Conservation (phyloP, 257 asterid genomes). For the Marsdenia floribunda region DNA sequence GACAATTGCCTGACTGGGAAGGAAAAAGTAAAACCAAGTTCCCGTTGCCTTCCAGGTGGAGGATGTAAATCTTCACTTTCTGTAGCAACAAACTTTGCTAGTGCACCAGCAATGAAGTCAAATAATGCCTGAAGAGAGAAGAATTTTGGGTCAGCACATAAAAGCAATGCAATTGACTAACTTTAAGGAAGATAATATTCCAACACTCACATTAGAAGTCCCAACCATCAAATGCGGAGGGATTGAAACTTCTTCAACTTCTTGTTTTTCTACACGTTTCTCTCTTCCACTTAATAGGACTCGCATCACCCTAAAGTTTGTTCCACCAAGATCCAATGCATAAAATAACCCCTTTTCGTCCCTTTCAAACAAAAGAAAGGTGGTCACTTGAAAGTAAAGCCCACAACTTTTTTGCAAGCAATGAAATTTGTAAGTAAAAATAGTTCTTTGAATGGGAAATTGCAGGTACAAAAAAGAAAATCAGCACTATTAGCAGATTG, state of each 20-base stretch:
- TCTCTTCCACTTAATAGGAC: constrained; percentile 71
- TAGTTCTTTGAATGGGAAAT: not conserved
- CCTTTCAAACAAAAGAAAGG: constrained; percentile 33
- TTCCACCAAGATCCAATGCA: constrained; percentile 94
- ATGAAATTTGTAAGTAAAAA: not conserved
- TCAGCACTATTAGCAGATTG: not conserved
- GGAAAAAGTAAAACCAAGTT: constrained; percentile 95
- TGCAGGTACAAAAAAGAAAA: not conserved
- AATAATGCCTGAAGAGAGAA: constrained; percentile 49
- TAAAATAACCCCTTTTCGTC: constrained; percentile 75
- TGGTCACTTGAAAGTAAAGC: constrained; percentile 3
- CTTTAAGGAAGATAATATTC: not conserved
- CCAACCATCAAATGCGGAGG: constrained; percentile 90
- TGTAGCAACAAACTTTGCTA: constrained; percentile 67
- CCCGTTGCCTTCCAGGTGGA: constrained; percentile 68
- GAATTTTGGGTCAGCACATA: constrained; percentile 1
- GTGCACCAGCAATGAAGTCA: constrained; percentile 67
- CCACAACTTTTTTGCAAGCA: constrained; percentile 3
- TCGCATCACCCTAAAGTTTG: constrained; percentile 87
- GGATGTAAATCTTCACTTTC: constrained; percentile 62
- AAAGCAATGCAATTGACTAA: constrained; percentile 8
- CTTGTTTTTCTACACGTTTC: constrained; percentile 39
- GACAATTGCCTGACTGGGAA: constrained; percentile 84
- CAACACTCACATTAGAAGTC: constrained; percentile 61
- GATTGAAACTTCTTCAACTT: constrained; percentile 64